Conservation (phyloP, 2,329 filamentous ascomycete genomes). For the Tolypocladium album region DNA sequence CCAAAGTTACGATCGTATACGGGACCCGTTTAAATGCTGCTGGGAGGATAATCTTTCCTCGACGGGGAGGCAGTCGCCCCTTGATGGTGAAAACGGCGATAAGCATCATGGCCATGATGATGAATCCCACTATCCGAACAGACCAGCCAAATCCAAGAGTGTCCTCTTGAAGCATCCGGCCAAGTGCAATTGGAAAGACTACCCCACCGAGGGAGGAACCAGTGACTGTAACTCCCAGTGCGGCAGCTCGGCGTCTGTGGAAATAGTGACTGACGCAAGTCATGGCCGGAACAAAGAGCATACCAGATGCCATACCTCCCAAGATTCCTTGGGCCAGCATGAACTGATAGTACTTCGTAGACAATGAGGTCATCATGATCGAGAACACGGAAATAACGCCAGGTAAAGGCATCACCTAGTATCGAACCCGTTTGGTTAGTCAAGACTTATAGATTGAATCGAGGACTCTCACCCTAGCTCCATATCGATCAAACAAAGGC, state of each 20-base stretch:
- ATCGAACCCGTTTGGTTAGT: not conserved
- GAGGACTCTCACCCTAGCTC: not conserved
- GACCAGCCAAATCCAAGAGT: not conserved
- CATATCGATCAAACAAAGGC: not conserved
- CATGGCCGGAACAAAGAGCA: not conserved
- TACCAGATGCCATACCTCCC: not conserved
- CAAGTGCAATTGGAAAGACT: not conserved
- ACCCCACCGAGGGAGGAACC: not conserved
- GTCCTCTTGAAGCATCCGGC: not conserved
- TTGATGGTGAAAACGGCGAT: not conserved
- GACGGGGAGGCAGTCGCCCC: not conserved
- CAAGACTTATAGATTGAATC: not conserved
- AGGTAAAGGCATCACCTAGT: not conserved
- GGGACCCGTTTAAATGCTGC: not conserved
- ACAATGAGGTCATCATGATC: not conserved
- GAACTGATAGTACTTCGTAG: not conserved
- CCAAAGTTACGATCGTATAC: not conserved
- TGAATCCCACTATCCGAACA: not conserved
- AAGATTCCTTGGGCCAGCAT: not conserved
- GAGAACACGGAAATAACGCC: not conserved
- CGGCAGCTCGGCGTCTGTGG: not conserved
- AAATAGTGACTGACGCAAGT: not conserved
- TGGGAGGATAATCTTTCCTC: not conserved
- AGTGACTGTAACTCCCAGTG: not conserved
- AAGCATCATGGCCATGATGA: not conserved